phyloP scores from a whole-genome alignment of 495 filamentous ascomycete genomes.

The Jackrogersella minutella region DNA sequence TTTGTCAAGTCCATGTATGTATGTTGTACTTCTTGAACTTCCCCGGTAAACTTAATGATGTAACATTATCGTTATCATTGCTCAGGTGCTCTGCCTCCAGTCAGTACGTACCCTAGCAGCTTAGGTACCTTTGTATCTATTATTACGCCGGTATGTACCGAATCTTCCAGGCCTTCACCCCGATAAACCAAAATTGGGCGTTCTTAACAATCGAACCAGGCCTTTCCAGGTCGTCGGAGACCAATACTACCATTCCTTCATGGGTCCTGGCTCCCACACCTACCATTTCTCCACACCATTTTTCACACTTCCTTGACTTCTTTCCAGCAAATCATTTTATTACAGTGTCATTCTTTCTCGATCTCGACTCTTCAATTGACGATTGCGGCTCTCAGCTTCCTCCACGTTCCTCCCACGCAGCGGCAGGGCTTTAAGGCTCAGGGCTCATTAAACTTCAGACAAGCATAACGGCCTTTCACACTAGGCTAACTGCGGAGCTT shows the following conservation, averaged over 20 bases:
- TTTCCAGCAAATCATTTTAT: slow-evolving; percentile 34
- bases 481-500: slow-evolving; percentile 19
- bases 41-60: slow-evolving; percentile 14
- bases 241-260: slow-evolving; percentile 37
- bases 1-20: background rate
- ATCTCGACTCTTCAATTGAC: slow-evolving; percentile 14
- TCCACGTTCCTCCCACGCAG: slow-evolving; percentile 7
- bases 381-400: slow-evolving; percentile 22
- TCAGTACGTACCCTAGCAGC: no score
- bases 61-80: slow-evolving; percentile 20
- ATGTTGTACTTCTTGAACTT: background rate
- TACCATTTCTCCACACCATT: slow-evolving; percentile 41
- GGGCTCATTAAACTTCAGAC: background rate
- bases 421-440: background rate
- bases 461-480: slow-evolving; percentile 13
- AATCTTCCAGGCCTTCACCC: slow-evolving; percentile 32
- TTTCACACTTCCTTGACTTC: slow-evolving; percentile 19
- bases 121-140: slow-evolving; percentile 25
- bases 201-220: slow-evolving; percentile 27
- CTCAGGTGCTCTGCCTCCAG: no score
- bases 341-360: slow-evolving; percentile 10
- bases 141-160: slow-evolving; percentile 15
- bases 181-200: slow-evolving; percentile 16
- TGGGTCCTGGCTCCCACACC: slow-evolving; percentile 35
- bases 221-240: slow-evolving; percentile 40